A percentile compares a stretch with the other conserved stretches of the same genome.
These are phyloP conservation scores for Vaccinium myrtillus DNA, from an alignment of 148 eudicot genomes.

Conservation along the genomic window DNA sequence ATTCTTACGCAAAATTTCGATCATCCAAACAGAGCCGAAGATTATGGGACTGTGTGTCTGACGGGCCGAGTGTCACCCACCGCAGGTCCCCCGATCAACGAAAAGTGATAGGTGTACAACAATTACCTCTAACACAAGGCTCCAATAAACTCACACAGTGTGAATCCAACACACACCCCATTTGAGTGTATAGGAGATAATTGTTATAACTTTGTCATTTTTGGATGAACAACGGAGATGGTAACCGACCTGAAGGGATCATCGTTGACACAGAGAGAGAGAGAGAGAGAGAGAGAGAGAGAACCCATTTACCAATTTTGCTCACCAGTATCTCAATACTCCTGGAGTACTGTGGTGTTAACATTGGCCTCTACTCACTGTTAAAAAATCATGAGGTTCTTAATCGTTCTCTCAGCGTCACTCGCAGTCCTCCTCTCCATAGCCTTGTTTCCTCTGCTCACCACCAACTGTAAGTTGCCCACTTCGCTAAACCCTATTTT, in stretches of 20 bases:
- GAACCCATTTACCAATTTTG: not conserved
- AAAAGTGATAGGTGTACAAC: too few relatives aligned
- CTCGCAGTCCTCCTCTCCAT: constrained; percentile 31
- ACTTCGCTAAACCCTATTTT: not conserved
- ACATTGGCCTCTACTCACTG: not conserved
- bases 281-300: not conserved
- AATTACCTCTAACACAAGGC: too few relatives aligned
- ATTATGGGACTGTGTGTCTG: too few relatives aligned
- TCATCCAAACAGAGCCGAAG: too few relatives aligned
- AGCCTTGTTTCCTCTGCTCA: constrained; percentile 27
- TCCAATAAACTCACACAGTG: too few relatives aligned
- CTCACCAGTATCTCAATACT: not conserved
- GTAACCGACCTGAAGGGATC: not conserved
- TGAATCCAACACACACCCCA: too few relatives aligned
- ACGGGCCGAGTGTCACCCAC: too few relatives aligned
- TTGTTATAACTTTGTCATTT: too few relatives aligned
- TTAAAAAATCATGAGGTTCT: constrained; percentile 9
- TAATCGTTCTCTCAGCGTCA: constrained; percentile 24
- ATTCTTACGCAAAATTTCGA: too few relatives aligned
- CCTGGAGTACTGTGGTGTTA: not conserved
- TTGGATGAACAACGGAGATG: not conserved
- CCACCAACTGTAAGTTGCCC: constrained; percentile 7
- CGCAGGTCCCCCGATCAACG: too few relatives aligned
- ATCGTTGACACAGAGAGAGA: not conserved
- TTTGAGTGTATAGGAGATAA: too few relatives aligned